phyloP scores from a whole-genome alignment of 1,139 yeast species.

The Yarrowia galli region DNA sequence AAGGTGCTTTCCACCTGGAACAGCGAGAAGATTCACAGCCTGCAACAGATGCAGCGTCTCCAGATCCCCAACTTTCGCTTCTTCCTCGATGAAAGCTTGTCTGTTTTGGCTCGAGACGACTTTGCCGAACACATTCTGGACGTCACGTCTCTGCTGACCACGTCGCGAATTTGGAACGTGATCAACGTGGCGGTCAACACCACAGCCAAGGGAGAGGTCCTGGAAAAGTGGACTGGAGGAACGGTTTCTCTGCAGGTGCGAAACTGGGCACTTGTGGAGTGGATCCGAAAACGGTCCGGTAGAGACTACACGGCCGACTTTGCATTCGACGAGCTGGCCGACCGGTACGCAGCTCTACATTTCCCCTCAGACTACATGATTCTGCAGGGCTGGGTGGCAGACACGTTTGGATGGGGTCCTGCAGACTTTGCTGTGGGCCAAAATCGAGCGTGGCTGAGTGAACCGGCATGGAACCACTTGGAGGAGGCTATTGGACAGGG shows the following conservation, averaged over 20 bases:
- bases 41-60: constrained; percentile 45
- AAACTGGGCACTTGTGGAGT: constrained; percentile 47
- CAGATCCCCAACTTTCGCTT: constrained; percentile 30
- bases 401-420: constrained; percentile 46
- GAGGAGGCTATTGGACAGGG: constrained; percentile 48
- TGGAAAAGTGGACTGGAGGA: constrained; percentile 46
- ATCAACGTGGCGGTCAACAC: constrained; percentile 45
- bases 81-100: constrained; percentile 29
- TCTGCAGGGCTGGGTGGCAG: constrained; percentile 49
- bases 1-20: constrained; percentile 43
- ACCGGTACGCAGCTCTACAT: constrained; percentile 47
- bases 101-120: constrained; percentile 34
- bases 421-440: constrained; percentile 49
- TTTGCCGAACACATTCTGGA: constrained; percentile 37
- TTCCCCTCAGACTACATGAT: constrained; percentile 37
- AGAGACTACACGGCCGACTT: constrained; percentile 51
- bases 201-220: constrained; percentile 42
- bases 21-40: constrained; percentile 47
- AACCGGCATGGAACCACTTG: constrained; percentile 49
- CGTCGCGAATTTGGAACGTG: constrained; percentile 49
- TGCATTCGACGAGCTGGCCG: constrained; percentile 49
- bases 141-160: constrained; percentile 38
- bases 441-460: constrained; percentile 50
- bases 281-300: constrained; percentile 42
- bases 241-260: constrained; percentile 49